These are phyloP conservation scores for Fusarium cyanostomum DNA, from an alignment of 2,329 filamentous ascomycete species.

Conservation along the genomic window DNA sequence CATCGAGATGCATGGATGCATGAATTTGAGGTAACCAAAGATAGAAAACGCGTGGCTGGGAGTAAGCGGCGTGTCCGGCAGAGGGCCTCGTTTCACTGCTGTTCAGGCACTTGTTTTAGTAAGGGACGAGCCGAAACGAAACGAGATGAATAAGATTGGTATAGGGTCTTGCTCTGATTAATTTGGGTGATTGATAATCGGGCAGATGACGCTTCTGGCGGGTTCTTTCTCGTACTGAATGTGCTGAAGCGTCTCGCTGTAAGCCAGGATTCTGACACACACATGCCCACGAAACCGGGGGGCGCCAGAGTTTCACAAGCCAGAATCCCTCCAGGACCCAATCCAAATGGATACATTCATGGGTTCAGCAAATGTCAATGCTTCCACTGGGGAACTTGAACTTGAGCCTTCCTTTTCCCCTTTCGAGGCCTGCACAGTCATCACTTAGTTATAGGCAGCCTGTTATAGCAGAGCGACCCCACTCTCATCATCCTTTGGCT, in stretches of 20 bases:
- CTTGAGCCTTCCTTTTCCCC: slow-evolving; percentile 37
- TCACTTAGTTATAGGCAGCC: neutral
- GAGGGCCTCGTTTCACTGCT: slow-evolving; percentile 26
- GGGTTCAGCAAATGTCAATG: slow-evolving; percentile 17
- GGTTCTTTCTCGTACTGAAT: slow-evolving; percentile 10
- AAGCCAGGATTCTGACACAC: slow-evolving; percentile 27
- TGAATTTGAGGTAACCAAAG: slow-evolving; percentile 24
- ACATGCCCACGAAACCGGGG: slow-evolving; percentile 18
- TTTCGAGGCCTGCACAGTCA: slow-evolving; percentile 4
- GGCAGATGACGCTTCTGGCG: slow-evolving; percentile 21
- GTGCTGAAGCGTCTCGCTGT: slow-evolving; percentile 14
- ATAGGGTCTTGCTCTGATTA: neutral
- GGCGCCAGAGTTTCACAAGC: slow-evolving; percentile 33
- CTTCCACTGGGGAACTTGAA: neutral
- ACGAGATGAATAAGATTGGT: neutral
- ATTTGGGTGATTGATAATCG: slow-evolving; percentile 27
- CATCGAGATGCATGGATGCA: slow-evolving; percentile 13
- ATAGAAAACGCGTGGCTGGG: slow-evolving; percentile 26
- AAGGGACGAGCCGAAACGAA: neutral
- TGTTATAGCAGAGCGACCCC: neutral
- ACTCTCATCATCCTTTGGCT: neutral
- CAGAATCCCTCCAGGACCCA: slow-evolving; percentile 10
- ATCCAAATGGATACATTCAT: slow-evolving; percentile 2
- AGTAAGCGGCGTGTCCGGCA: slow-evolving; percentile 14
- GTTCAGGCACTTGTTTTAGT: neutral